Conservation (phyloP, 139 green algal species). For the Microglena sp. region DNA sequence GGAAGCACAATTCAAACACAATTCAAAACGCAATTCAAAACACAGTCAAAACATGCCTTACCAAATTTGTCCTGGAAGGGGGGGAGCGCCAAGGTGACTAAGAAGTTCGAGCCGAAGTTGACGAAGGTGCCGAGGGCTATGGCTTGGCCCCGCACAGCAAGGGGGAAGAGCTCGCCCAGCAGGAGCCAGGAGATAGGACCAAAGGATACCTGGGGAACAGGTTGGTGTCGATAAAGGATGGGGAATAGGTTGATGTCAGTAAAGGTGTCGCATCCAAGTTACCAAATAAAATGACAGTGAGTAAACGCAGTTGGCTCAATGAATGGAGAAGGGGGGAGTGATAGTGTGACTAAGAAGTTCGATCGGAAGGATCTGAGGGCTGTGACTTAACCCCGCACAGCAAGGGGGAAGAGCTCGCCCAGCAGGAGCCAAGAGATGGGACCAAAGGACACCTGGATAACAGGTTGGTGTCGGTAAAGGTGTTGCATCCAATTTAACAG, state of each 20-base stretch:
- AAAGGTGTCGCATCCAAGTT: no score
- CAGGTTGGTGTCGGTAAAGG: not conserved
- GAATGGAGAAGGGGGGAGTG: no score
- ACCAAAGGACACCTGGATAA: conserved; percentile 80
- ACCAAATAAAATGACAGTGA: no score
- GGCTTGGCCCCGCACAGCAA: conserved; percentile 29
- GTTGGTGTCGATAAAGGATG: conserved; percentile 17
- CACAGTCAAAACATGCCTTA: not conserved
- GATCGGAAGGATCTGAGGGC: no score
- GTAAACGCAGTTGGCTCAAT: no score
- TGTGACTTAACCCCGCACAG: conserved; percentile 67
- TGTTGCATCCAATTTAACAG: no score
- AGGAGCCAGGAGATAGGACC: conserved; percentile 22
- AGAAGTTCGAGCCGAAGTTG: conserved; percentile 86
- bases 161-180: conserved; percentile 80
- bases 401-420: conserved; percentile 16
- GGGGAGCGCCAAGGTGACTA: conserved; percentile 63
- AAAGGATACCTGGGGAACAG: conserved; percentile 2
- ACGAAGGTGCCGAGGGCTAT: conserved; percentile 74
- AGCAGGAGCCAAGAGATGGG: conserved; percentile 67
- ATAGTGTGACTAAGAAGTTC: conserved; percentile 52
- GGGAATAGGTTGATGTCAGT: no score
- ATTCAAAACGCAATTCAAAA: no score
- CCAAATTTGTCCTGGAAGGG: conserved; percentile 56
- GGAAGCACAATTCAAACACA: no score